phyloP scores from a whole-genome alignment of 176 grass and related monocot genomes.

The Oryza rufipogon region DNA sequence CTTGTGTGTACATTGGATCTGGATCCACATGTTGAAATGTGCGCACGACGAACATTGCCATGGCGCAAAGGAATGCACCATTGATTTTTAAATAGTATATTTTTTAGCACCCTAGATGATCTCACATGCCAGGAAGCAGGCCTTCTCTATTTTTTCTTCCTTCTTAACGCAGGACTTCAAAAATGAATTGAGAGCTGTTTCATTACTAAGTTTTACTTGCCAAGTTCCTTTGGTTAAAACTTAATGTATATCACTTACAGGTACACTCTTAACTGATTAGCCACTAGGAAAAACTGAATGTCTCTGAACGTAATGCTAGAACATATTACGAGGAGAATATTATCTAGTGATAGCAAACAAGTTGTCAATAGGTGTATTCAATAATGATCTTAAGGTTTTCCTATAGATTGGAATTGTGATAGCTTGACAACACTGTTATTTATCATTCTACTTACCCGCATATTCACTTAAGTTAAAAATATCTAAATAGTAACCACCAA shows the following conservation, averaged over 20 bases:
- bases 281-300: background rate
- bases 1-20: background rate
- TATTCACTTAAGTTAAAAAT: background rate
- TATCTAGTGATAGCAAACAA: background rate
- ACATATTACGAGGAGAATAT: background rate
- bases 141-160: background rate
- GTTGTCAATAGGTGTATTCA: background rate
- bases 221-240: slow-evolving; percentile 13
- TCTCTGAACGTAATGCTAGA: background rate
- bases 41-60: background rate
- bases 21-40: background rate
- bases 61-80: background rate
- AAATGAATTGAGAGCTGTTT: background rate
- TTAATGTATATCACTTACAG: background rate
- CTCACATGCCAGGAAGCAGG: background rate
- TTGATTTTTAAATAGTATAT: background rate
- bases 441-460: background rate
- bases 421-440: background rate
- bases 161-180: background rate
- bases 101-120: background rate
- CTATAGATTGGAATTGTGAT: background rate
- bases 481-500: background rate
- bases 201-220: slow-evolving; percentile 1
- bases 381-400: background rate
- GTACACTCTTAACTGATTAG: background rate